A percentile compares a stretch with the other conserved stretches of the same genome.
Conservation (phyloP, 306 rosid species). For the Leucaena leucocephala region DNA sequence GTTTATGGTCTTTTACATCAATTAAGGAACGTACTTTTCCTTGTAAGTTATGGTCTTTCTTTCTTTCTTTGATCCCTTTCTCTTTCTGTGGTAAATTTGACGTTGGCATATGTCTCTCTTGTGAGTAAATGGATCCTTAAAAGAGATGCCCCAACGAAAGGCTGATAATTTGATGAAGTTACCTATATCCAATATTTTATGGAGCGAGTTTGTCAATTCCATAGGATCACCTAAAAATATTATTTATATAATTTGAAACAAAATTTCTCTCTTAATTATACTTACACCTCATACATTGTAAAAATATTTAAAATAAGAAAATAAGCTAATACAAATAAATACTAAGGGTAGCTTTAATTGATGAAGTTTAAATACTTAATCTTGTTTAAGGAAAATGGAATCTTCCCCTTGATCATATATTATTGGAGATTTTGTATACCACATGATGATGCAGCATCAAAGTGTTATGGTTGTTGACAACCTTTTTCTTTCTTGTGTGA, state of each 20-base stretch:
- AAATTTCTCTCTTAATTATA: too few relatives aligned
- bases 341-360: too few relatives aligned
- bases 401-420: neutral
- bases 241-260: too few relatives aligned
- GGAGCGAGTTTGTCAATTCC: neutral
- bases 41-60: conserved; percentile 22
- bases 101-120: neutral
- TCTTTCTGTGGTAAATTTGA: neutral
- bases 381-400: neutral
- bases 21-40: conserved; percentile 5
- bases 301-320: too few relatives aligned
- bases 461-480: neutral
- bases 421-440: neutral
- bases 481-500: neutral
- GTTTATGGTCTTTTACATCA: conserved; percentile 21
- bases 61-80: too few relatives aligned
- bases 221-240: neutral
- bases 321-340: too few relatives aligned
- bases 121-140: neutral
- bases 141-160: neutral
- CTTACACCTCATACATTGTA: too few relatives aligned
- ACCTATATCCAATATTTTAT: neutral
- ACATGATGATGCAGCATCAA: neutral
- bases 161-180: neutral
- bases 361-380: neutral